Evolutionary conservation across 768 basidiomycete genomes (phyloP), one percentile per base, ranked within the genome.

Genomic region (Sporobolomyces phaffii): DNA sequence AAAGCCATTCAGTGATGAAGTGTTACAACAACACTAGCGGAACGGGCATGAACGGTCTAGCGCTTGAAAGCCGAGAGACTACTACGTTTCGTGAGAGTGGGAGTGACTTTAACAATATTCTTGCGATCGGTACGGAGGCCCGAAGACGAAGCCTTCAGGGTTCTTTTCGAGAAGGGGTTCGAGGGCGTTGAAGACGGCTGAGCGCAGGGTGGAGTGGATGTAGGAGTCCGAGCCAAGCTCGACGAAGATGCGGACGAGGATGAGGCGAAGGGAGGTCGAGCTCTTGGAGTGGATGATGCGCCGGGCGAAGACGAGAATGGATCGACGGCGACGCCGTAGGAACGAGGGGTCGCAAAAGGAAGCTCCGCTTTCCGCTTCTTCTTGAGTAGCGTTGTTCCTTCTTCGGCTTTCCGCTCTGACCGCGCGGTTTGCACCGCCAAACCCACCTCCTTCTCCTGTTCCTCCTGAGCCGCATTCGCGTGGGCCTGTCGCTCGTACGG

Each of bases 41-140:
- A n/a, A n/a, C n/a, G n/a, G n/a, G n/a, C n/a, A n/a, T n/a, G n/a
- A n/a, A n/a, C n/a, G n/a, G 44, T 45, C 29, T 18, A 58, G 20
- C 56, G 26, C 17, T 45, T 58, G 56, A 58, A 58, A 3, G 56
- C 56, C 3, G 56, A 44, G 41, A 58, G 43, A 33, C 43, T 45
- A 18, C 56, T 58, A 3, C 56, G 56, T 44, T 45, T 58, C 11
- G 43, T 33, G 4, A 58, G 31, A 2, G 56, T n/a, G 5, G 56
- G 31, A 7, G 29, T 17, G 22, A n/a, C 15, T 18, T 45, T 44
- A 31, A 58, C 43, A 28, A 58, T 34, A 29, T 58, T 58, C 43
- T 58, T 58, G 15, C 41, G 18, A n/a, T 28, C 43, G 8, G 56
- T 58, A 5, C 56, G 26, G 28, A 8, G 41, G 5, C 28, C 43